Evolutionary conservation across 139 green algal genomes (phyloP), one percentile per base, ranked within the genome.

Genomic region (Micromonas commoda): DNA sequence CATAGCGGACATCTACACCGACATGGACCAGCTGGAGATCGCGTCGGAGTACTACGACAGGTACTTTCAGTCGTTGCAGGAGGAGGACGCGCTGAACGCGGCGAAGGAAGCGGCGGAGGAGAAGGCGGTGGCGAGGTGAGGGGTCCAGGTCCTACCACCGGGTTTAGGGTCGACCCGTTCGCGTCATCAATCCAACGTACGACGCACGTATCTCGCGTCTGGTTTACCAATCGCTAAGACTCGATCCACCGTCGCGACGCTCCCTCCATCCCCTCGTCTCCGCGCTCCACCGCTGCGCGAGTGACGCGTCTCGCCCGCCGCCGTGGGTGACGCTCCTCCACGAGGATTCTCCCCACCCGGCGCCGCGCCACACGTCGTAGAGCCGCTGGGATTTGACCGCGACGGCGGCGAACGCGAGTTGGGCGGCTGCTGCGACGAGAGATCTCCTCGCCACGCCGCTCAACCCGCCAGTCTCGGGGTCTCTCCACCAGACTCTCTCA

Each of bases 1-100:
- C 20, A 78, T 78, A n/a, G 72, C 72, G 31, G 72, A 78, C 38
- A 29, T 78, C 26, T 78, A 78, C 72, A 61, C 72, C 2, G 72
- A 78, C 31, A 57, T 78, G 52, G 72, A 69, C 33, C 54, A 69
- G 16, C 26, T 78, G 24, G 72, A 78, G 33, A 24, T 33, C 29
- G 72, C 72, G 31, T 3, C 53, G 34, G 23, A n/a, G 20, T 78
- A 61, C 21, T 78, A 78, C 32, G 72, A 78, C 52, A 39, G 31
- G 33, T 78, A 78, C 68, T 75, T 75, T 13, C 32, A 60, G 37
- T 29, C 68, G 37, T 37, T 75, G 34, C 34, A 38, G 37, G 23
- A 35, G 20, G 68, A 75, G 37, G 37, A 75, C 6, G 68, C 19
- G 37, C 31, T 65, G 24, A 65, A n/a, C 54, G 54, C 54, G 2